Conservation (phyloP, 495 filamentous ascomycete species). For the Paragyromitra xinjiangensis region DNA sequence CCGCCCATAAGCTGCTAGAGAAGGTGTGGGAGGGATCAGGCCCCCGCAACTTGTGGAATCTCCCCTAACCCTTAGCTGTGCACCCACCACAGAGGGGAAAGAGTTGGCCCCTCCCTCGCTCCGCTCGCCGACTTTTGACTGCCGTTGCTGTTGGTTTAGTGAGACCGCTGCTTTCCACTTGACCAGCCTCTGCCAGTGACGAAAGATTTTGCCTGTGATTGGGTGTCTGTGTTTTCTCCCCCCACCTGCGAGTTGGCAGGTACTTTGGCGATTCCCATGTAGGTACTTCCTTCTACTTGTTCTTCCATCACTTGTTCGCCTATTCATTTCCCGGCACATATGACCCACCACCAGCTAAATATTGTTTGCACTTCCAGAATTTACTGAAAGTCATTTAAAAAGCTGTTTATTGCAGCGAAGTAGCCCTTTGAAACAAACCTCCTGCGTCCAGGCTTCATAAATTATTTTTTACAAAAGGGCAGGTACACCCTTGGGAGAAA, state of each 20-base stretch:
- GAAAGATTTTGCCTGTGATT: constrained; percentile 44
- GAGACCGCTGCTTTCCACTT: constrained; percentile 34
- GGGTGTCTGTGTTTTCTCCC: constrained; percentile 28
- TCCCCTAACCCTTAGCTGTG: constrained; percentile 41
- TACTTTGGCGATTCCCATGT: constrained; percentile 32
- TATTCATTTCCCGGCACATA: constrained; percentile 29
- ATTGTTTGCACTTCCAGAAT: constrained; percentile 33
- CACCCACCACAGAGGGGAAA: constrained; percentile 12
- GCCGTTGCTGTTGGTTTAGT: constrained; percentile 25
- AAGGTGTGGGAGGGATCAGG: constrained; percentile 8
- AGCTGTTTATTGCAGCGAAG: constrained; percentile 24
- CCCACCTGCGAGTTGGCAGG: constrained; percentile 43
- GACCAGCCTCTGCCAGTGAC: constrained; percentile 40
- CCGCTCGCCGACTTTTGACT: constrained; percentile 23
- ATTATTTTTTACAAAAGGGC: constrained; percentile 31
- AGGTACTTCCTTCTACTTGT: constrained; percentile 49
- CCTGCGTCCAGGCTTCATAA: constrained; percentile 19
- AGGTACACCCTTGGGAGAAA: constrained; percentile 24
- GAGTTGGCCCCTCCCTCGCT: constrained; percentile 38
- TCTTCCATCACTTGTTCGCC: constrained; percentile 42
- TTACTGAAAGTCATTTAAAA: constrained; percentile 28
- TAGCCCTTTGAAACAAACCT: constrained; percentile 19
- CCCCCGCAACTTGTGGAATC: constrained; percentile 19
- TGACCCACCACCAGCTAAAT: constrained; percentile 40
- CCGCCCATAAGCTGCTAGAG: constrained; percentile 22